A percentile compares a stretch with the other conserved stretches of the same genome.
Evolutionary conservation across 768 basidiomycete species (phyloP).

Genomic region (Artomyces pyxidatus): DNA sequence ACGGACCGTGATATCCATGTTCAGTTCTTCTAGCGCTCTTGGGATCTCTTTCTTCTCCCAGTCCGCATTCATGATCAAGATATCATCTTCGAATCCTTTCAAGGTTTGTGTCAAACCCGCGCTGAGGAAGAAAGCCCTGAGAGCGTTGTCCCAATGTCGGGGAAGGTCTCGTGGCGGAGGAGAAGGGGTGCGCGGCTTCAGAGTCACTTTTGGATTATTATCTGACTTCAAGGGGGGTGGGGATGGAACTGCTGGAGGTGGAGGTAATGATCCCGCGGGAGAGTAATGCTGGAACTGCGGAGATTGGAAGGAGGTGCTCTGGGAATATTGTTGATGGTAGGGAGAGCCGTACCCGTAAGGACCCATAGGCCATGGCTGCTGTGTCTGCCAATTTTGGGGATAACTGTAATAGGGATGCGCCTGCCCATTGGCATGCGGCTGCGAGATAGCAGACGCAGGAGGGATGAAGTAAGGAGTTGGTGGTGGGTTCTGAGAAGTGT

Average conservation of each 20-base stretch:
- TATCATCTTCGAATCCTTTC: conserved; percentile 20
- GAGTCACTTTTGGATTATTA: not conserved
- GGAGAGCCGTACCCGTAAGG: conserved; percentile 13
- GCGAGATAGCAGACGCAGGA: not conserved
- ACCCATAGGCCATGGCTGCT: conserved; percentile 13
- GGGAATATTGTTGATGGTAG: conserved; percentile 14
- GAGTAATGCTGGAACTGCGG: conserved; percentile 11
- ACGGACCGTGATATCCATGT: conserved; percentile 17
- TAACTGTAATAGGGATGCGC: conserved; percentile 19
- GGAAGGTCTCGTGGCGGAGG: conserved; percentile 13
- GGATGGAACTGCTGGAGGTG: too few species aligned
- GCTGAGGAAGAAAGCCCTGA: conserved; percentile 14
- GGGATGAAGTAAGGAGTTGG: not conserved
- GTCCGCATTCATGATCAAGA: conserved; percentile 22
- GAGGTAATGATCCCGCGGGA: not conserved
- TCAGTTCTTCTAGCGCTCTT: conserved; percentile 17
- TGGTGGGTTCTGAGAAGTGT: conserved; percentile 9
- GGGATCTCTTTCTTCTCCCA: conserved; percentile 19
- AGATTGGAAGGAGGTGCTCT: not conserved
- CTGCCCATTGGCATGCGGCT: conserved; percentile 6
- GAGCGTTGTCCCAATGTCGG: conserved; percentile 15
- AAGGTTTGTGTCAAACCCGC: conserved; percentile 20
- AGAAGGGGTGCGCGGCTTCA: not conserved
- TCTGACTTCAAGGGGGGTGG: too few species aligned
- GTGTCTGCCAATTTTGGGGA: conserved; percentile 17